Evolutionary conservation across 176 grass and related monocot species (phyloP), one percentile per base, ranked within the genome.

Genomic region (Oryza nivara): DNA sequence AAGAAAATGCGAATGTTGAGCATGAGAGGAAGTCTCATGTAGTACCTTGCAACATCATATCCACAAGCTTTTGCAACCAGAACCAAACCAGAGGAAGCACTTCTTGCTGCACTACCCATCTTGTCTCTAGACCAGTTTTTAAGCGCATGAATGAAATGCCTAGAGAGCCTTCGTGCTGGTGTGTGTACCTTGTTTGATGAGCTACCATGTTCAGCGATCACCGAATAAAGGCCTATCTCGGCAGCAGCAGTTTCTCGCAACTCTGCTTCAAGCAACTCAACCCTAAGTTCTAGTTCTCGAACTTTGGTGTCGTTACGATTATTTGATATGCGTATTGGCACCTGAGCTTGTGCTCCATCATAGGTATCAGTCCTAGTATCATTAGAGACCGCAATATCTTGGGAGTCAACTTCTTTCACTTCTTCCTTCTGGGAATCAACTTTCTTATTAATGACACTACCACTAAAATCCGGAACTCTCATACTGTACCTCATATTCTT

Each of bases 161-260:
- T 93, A 38, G 93, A 92, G 67, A 98, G 88, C 73, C 96, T 82
- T 74, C 96, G 85, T 76, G 96, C 93, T 63, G 96, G 96, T 74
- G 96, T 94, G 68, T 98, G 96, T 38, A 98, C 93, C 84, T 98
- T 98, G 70, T 95, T 94, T 78, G 88, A 85, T 89, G 96, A 98
- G 79, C 93, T 98, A 64, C 86, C 89, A 92, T 98, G 96, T 83
- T 98, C 93, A 17, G 96, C 91, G 71, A 90, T 73, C 73, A 95
- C 86, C 11, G 93, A 95, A 77, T 95, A 95, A 88, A 98, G 93
- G 34, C 91, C 89, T 83, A 95, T 89, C 85, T 98, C 96, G 75
- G 91, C 76, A 81, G 91, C 91, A 17, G 96, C 96, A 44, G 88
- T 72, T 92, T 98, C 96, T 79, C 89, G 77, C n/a, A 98, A 83